Evolutionary conservation across 2,329 filamentous ascomycete species (phyloP), one percentile per base, ranked within the genome.

Genomic region (Nemania sp.): DNA sequence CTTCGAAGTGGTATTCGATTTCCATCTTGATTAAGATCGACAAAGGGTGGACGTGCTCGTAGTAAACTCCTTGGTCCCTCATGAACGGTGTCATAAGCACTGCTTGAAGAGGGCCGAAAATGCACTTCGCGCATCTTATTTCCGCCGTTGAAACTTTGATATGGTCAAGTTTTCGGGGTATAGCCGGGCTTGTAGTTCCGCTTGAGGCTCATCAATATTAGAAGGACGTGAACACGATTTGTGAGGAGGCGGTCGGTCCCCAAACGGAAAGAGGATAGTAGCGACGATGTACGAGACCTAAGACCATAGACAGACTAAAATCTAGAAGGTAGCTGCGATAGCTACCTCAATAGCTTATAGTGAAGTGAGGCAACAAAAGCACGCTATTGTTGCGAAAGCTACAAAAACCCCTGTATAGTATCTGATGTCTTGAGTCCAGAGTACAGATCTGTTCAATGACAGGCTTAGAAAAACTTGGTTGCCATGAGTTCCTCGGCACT

Each of bases 1-100:
- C 68, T 59, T 31, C 77, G 76, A 51, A 80, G 58, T 11, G 77
- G 74, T 5, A 77, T 61, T 23, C 74, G 72, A 41, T 70, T 70
- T 51, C 73, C 72, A 57, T 72, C 65, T 50, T 61, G 66, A 20
- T 61, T 54, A 19, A 66, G 49, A 8, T 66, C 61, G 26, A 74
- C 64, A 58, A 75, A 66, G 23, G 75, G 73, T 12, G 75, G 75
- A 19, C 75, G 67, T 48, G 68, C 58, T 40, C 75, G 70, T 54
- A 72, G 70, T 23, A 66, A 58, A 19, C 70, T 67, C 52, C 63
- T 65, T 43, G 66, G 56, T 24, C 68, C 70, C 40, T 65, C 68
- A 50, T 69, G 66, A 14, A 66, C 60, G 15, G 64, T 60, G 51
- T 70, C 68, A 24, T 69, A 56, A n/a, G 60, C 62, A 53, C 62